Percentiles rank a stretch among this genome's conserved stretches.
These are phyloP conservation scores for Piromyces finnis DNA, from an alignment of 192 early-diverging fungal species.

Conservation along the genomic window DNA sequence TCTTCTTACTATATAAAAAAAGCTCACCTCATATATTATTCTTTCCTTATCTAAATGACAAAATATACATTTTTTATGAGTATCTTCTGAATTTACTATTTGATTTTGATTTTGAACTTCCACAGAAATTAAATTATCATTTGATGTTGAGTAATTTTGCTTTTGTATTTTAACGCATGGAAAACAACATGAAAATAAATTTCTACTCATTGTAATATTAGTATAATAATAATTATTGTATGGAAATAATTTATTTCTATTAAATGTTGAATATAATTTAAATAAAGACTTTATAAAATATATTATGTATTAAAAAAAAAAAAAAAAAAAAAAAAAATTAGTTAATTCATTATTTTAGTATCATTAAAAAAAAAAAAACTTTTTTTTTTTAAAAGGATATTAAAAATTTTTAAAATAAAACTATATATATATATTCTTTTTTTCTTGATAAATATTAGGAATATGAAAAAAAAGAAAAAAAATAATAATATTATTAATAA, in stretches of 20 bases:
- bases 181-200: background rate
- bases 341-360: too few species aligned
- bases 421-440: too few species aligned
- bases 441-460: too few species aligned
- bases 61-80: background rate
- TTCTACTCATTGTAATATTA: background rate
- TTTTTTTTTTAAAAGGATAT: too few species aligned
- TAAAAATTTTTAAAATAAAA: too few species aligned
- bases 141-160: background rate
- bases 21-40: background rate
- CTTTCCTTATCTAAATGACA: background rate
- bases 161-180: background rate
- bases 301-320: too few species aligned
- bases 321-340: too few species aligned
- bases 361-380: too few species aligned
- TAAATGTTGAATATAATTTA: background rate
- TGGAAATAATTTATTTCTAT: background rate
- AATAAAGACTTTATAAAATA: background rate
- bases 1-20: too few species aligned
- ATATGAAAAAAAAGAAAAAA: too few species aligned
- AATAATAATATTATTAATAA: too few species aligned
- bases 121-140: background rate
- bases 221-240: background rate
- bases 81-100: background rate
- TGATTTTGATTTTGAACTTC: background rate